phyloP scores from a whole-genome alignment of 108 stramenopile species.

The Discostella stelligeroides region DNA sequence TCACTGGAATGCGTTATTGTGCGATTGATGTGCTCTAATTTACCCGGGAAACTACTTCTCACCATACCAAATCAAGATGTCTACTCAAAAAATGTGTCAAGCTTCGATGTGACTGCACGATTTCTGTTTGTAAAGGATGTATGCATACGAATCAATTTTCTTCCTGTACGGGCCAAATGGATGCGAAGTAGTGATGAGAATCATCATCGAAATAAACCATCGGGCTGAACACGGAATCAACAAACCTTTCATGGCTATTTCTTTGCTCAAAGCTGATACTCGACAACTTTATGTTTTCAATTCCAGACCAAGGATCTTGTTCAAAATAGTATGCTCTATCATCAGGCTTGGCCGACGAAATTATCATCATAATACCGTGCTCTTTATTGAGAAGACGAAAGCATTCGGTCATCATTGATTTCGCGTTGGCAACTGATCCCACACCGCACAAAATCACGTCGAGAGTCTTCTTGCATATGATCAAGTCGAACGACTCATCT shows the following conservation, averaged over 20 bases:
- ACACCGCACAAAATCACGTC: slow-evolving; percentile 73
- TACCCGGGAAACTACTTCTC: too few species aligned
- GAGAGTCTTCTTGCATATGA: slow-evolving; percentile 83
- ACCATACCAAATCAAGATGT: too few species aligned
- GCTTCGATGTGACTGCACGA: neutral
- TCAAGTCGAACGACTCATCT: slow-evolving; percentile 78
- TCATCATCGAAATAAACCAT: neutral
- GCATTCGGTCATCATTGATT: slow-evolving; percentile 58
- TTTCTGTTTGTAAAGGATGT: slow-evolving; percentile 49
- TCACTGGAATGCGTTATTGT: slow-evolving; percentile 23
- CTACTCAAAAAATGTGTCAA: neutral
- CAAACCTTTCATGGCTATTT: slow-evolving; percentile 41
- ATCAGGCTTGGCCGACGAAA: slow-evolving; percentile 73
- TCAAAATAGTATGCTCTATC: slow-evolving; percentile 77
- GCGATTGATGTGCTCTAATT: neutral
- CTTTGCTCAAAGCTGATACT: slow-evolving; percentile 14
- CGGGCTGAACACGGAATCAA: too few species aligned
- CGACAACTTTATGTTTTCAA: slow-evolving; percentile 44
- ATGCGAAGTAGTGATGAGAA: neutral
- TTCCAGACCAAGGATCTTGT: slow-evolving; percentile 52
- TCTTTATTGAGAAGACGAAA: slow-evolving; percentile 57
- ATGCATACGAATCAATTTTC: slow-evolving; percentile 34
- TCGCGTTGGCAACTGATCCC: slow-evolving; percentile 50
- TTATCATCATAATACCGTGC: slow-evolving; percentile 73
- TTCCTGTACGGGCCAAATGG: slow-evolving; percentile 10